Evolutionary conservation across 148 eudicot species (phyloP), one percentile per base, ranked within the genome.

Genomic region (Vaccinium myrtillus): DNA sequence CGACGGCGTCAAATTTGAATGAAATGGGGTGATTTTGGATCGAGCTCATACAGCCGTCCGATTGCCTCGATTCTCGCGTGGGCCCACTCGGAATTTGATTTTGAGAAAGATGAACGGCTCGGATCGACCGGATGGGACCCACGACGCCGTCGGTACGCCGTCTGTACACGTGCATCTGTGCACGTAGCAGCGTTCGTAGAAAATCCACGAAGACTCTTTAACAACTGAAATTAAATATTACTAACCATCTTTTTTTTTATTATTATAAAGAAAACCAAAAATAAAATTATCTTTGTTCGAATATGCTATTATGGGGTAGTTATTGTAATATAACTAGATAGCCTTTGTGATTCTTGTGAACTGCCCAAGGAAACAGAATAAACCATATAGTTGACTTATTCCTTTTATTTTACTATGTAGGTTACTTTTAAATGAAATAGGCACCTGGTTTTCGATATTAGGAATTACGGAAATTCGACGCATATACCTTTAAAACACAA

Each of bases 321-420:
- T 56, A 16, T 32, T 43, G 36, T 54, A 65, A 12, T 16, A 61
- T 36, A 65, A 12, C 71, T 23, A 54, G 87, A 86, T 82, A 39
- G 69, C 78, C 85, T 43, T 43, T 43, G 6, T 43, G 46, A 4
- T 43, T 43, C 46, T 56, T 82, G 78, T 86, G 85, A 83, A 82
- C 88, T 86, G 88, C 85, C 88, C 85, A 78, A 86, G 85, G 83
- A 86, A 82, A 86, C 85, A 54, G 82, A 86, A 53, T 43, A 51
- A 82, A 54, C 73, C 85, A 25, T 19, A 23, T 27, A 43, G 85
- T 86, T 82, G 85, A 86, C 85, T 63, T 65, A 46, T 81, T 9
- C 2, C 14, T 50, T 48, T 70, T 82, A 13, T 30, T 73, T 51
- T 51, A 70, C 15, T 53, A 1, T 65, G 27, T 61, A 13, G 46